Evolutionary conservation across 2,329 filamentous ascomycete species (phyloP).

Genomic region (Xylariomycetidae sp.): DNA sequence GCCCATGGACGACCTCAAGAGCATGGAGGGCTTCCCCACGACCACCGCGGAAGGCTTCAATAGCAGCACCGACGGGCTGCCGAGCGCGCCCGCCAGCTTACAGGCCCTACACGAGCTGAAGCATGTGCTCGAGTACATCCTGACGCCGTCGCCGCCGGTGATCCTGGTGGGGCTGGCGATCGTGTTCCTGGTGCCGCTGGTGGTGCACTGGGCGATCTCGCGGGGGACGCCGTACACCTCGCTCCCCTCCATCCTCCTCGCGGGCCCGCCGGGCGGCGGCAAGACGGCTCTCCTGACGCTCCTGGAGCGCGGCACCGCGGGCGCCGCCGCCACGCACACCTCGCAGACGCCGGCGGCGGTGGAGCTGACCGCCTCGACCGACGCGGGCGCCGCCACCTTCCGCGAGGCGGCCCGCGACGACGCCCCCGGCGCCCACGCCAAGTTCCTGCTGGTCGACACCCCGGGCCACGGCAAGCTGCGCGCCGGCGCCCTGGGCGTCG

Average conservation of each 20-base stretch:
- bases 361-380: conserved; percentile 47
- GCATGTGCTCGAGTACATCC: conserved; percentile 42
- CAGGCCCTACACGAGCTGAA: conserved; percentile 35
- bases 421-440: conserved; percentile 51
- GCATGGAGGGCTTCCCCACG: conserved; percentile 7
- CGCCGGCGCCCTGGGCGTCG: conserved; percentile 52
- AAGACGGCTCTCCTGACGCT: conserved; percentile 87
- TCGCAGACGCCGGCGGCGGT: conserved; percentile 44
- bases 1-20: conserved; percentile 1
- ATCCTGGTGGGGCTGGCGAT: conserved; percentile 66
- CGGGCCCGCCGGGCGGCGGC: conserved; percentile 75
- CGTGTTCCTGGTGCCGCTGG: conserved; percentile 64
- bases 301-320: conserved; percentile 48
- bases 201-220: conserved; percentile 73
- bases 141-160: conserved; percentile 54
- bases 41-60: no score
- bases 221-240: conserved; percentile 58
- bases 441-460: conserved; percentile 77
- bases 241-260: conserved; percentile 70
- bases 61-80: conserved; percentile 2
- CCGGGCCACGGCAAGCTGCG: conserved; percentile 95
- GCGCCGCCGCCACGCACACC: conserved; percentile 45
- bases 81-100: no score
- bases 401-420: conserved; percentile 50
- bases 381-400: conserved; percentile 40